Evolutionary conservation across 2,329 filamentous ascomycete genomes (phyloP).

Genomic region (Penicillium frequentans): DNA sequence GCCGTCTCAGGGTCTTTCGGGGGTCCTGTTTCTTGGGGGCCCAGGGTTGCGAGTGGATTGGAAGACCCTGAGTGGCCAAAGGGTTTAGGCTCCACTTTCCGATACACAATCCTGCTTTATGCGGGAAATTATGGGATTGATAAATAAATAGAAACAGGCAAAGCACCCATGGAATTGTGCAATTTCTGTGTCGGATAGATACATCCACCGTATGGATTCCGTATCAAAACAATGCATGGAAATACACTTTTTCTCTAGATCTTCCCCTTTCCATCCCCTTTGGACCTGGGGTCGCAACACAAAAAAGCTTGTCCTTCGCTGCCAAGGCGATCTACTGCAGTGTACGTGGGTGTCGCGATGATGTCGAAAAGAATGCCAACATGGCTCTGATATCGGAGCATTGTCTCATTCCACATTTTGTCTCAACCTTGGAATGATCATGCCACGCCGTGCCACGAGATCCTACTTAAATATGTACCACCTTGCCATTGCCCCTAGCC

Average conservation of each 20-base stretch:
- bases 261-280: not conserved
- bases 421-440: not conserved
- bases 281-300: not conserved
- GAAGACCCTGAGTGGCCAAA: slow-evolving; percentile 7
- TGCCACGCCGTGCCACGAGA: not conserved
- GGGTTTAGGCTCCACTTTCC: not conserved
- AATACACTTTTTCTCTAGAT: not conserved
- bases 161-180: not conserved
- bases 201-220: not conserved
- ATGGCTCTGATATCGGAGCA: not conserved
- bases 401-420: not conserved
- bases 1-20: not conserved
- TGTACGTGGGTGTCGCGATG: not conserved
- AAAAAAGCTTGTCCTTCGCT: slow-evolving; percentile 16
- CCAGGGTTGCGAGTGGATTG: not conserved
- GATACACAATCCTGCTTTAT: not conserved
- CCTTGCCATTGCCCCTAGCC: not conserved
- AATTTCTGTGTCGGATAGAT: not conserved
- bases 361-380: slow-evolving; percentile 13
- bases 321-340: slow-evolving; percentile 15
- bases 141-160: not conserved
- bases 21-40: not conserved
- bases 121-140: not conserved
- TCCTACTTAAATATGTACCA: not conserved
- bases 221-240: not conserved